These are phyloP conservation scores for Ascoidea rubescens DNA, from an alignment of 805 yeast genomes.

Conservation along the genomic window DNA sequence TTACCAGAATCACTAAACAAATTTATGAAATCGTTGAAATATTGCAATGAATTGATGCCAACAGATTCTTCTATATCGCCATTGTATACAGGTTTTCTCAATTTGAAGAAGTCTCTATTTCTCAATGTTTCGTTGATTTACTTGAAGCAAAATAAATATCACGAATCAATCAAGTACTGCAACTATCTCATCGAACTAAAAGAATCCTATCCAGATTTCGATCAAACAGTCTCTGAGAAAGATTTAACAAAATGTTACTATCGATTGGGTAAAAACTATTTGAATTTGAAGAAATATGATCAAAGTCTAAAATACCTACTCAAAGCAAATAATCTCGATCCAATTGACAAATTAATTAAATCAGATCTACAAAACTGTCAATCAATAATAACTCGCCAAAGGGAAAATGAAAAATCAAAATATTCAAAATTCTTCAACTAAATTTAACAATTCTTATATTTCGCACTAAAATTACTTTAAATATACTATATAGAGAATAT, in stretches of 20 bases:
- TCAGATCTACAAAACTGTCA: neutral
- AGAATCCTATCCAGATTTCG: conserved; percentile 5
- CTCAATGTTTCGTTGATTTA: neutral
- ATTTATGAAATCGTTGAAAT: neutral
- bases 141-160: too few species aligned
- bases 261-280: neutral
- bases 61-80: neutral
- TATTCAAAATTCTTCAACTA: neutral
- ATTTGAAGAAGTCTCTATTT: too few species aligned
- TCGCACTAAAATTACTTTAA: too few species aligned
- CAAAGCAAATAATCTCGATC: neutral
- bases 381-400: neutral
- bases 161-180: neutral
- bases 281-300: neutral
- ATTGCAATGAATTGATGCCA: neutral
- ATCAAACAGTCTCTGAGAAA: conserved; percentile 4
- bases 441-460: too few species aligned
- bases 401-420: neutral
- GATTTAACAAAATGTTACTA: neutral
- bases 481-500: too few species aligned
- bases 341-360: neutral
- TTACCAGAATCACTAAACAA: neutral
- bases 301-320: neutral
- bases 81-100: neutral
- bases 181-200: conserved; percentile 1